phyloP scores from a whole-genome alignment of 2,329 filamentous ascomycete species.

The Microsporum canis region DNA sequence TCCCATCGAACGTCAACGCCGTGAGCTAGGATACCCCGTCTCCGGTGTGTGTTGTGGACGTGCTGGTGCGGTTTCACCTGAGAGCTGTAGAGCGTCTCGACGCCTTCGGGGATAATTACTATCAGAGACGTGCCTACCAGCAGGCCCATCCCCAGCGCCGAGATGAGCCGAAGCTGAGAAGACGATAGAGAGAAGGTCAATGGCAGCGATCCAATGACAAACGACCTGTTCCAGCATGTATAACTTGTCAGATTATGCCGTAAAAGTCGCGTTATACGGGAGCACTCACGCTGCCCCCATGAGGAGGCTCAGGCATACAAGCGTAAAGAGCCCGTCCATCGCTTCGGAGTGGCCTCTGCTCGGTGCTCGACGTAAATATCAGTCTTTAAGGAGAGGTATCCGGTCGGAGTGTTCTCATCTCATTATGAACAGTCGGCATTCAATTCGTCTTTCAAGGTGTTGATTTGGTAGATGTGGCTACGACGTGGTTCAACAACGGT shows the following conservation, averaged over 20 bases:
- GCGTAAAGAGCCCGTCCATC: slow-evolving; percentile 53
- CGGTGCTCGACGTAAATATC: neutral
- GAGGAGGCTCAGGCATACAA: slow-evolving; percentile 53
- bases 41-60: slow-evolving; percentile 13
- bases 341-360: slow-evolving; percentile 25
- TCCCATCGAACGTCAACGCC: slow-evolving; percentile 11
- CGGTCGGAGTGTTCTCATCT: neutral
- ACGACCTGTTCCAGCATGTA: slow-evolving; percentile 53
- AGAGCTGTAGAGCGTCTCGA: slow-evolving; percentile 71
- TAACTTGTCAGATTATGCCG: neutral
- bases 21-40: slow-evolving; percentile 22
- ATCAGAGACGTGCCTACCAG: slow-evolving; percentile 90
- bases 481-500: neutral
- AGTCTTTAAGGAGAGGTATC: neutral
- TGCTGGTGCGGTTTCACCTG: slow-evolving; percentile 25
- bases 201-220: slow-evolving; percentile 81
- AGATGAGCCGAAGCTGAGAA: slow-evolving; percentile 77
- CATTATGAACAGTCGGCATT: neutral
- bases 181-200: slow-evolving; percentile 78
- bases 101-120: slow-evolving; percentile 93
- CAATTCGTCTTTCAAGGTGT: neutral
- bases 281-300: slow-evolving; percentile 53
- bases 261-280: neutral
- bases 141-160: slow-evolving; percentile 84
- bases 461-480: neutral